phyloP scores from a whole-genome alignment of 2,329 filamentous ascomycete species.

The Zymoseptoria ardabiliae region DNA sequence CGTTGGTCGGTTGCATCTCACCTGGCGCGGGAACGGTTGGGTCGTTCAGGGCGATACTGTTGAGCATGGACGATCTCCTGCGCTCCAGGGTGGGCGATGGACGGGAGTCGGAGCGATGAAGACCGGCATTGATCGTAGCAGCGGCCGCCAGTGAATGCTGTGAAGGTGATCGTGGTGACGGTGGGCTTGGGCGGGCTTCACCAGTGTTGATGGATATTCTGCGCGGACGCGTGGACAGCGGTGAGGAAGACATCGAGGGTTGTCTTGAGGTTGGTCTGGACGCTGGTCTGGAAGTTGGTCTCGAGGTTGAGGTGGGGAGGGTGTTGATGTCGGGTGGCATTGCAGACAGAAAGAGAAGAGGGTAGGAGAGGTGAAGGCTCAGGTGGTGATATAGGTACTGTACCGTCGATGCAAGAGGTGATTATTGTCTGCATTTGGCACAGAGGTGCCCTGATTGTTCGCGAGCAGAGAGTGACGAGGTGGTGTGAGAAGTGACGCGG shows the following conservation, averaged over 20 bases:
- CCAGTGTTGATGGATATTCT: constrained; percentile 30
- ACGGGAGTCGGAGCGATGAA: constrained; percentile 41
- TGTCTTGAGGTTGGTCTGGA: constrained; percentile 26
- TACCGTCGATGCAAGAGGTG: not conserved
- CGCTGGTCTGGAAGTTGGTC: constrained; percentile 1
- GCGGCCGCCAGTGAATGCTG: constrained; percentile 66
- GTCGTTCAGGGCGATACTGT: constrained; percentile 69
- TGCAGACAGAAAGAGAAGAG: constrained; percentile 1
- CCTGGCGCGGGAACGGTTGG: constrained; percentile 59
- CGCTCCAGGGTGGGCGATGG: constrained; percentile 43
- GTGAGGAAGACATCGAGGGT: constrained; percentile 29
- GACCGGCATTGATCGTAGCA: constrained; percentile 67
- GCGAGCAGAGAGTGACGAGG: not conserved
- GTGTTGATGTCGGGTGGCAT: constrained; percentile 55
- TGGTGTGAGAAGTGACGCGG: not conserved
- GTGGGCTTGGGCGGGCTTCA: constrained; percentile 39
- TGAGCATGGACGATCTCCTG: constrained; percentile 60
- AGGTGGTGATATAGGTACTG: constrained; percentile 1
- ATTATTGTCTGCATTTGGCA: not conserved
- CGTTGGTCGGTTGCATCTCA: constrained; percentile 51
- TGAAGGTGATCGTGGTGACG: constrained; percentile 57
- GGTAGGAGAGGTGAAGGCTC: not conserved
- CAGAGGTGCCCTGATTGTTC: not conserved
- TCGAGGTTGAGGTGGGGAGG: constrained; percentile 40
- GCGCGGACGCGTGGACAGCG: constrained; percentile 21